Evolutionary conservation across 805 yeast genomes (phyloP).

Genomic region (Komagataella mondaviorum): DNA sequence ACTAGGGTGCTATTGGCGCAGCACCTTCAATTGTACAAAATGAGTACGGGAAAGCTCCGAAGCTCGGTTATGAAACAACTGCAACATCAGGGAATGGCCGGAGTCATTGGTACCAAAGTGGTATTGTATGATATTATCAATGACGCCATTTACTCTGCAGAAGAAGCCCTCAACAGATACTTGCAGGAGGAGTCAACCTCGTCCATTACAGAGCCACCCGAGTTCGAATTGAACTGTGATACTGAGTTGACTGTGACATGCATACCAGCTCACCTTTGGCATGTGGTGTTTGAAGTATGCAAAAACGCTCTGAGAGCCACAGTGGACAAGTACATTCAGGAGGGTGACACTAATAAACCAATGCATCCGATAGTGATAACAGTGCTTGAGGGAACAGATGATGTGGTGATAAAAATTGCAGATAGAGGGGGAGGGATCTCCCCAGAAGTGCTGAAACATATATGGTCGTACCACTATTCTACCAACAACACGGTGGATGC

Average conservation of each 20-base stretch:
- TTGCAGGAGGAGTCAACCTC: background rate
- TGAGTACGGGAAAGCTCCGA: background rate
- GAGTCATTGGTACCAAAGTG: background rate
- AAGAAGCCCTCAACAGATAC: background rate
- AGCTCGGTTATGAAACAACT: background rate
- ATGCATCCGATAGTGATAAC: constrained; percentile 2
- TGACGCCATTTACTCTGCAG: constrained; percentile 1
- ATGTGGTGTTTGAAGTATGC: constrained; percentile 16
- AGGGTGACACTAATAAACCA: constrained; percentile 8
- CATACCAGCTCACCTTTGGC: constrained; percentile 15
- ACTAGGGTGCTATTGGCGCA: background rate
- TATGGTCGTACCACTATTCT: constrained; percentile 19
- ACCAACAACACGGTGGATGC: constrained; percentile 5
- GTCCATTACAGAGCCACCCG: background rate
- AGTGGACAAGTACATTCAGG: constrained; percentile 1
- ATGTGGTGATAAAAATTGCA: constrained; percentile 9
- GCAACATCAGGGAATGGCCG: background rate
- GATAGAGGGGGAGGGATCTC: constrained; percentile 18
- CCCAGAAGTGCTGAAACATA: constrained; percentile 8
- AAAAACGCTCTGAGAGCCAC: constrained; percentile 18
- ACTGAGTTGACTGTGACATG: constrained; percentile 7
- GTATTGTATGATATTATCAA: background rate
- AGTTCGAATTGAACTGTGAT: background rate
- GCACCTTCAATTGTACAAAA: background rate
- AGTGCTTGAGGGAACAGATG: constrained; percentile 1